Conservation (phyloP, 2,329 filamentous ascomycete genomes). For the Lachnellula arida region DNA sequence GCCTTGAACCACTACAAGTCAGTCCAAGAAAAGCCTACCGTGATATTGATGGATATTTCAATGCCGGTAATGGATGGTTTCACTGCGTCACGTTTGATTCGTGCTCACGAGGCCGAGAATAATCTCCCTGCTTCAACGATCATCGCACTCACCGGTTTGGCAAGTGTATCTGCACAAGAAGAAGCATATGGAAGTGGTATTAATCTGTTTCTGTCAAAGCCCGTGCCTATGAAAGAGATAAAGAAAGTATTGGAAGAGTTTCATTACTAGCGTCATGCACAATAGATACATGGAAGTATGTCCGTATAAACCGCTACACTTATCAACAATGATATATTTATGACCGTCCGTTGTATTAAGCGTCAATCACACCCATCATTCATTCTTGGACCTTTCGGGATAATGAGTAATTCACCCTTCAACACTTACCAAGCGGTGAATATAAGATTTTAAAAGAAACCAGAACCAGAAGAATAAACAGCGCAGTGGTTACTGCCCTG, state of each 20-base stretch:
- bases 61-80: conserved; percentile 52
- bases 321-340: too few species aligned
- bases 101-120: conserved; percentile 39
- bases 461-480: background rate
- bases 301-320: too few species aligned
- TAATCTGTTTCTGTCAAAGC: conserved; percentile 52
- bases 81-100: conserved; percentile 44
- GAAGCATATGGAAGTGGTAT: conserved; percentile 48
- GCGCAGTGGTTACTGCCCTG: background rate
- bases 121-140: conserved; percentile 22
- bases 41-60: conserved; percentile 49
- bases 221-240: conserved; percentile 32
- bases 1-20: conserved; percentile 35
- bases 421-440: background rate
- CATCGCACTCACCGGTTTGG: conserved; percentile 48
- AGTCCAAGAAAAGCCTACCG: conserved; percentile 27
- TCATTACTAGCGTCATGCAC: too few species aligned
- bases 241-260: background rate
- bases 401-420: background rate
- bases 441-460: background rate
- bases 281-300: too few species aligned
- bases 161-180: conserved; percentile 41
- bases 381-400: background rate
- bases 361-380: background rate
- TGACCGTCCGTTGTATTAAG: too few species aligned